Evolutionary conservation across 2,329 filamentous ascomycete genomes (phyloP).

Genomic region (Trichoderma atroviride): DNA sequence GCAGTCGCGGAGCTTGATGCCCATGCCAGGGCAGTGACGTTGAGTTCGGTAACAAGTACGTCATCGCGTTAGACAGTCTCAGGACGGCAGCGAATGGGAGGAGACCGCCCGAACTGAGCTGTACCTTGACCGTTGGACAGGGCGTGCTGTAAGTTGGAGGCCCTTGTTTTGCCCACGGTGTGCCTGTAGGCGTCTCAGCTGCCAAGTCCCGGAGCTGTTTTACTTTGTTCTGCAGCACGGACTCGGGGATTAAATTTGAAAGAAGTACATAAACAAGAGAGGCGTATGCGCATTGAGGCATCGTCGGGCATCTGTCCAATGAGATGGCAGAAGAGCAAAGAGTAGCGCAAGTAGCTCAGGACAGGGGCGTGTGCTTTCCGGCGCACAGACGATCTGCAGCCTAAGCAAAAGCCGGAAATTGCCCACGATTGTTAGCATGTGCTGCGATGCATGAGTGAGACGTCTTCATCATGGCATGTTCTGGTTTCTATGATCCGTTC

Average conservation of each 20-base stretch:
- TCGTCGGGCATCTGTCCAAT: neutral
- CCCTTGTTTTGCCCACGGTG: neutral
- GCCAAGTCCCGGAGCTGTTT: neutral
- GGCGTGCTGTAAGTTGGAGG: neutral
- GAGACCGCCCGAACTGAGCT: neutral
- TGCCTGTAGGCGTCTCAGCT: neutral
- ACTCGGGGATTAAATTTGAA: too few species aligned
- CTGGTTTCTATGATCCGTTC: neutral
- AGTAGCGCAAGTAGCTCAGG: neutral
- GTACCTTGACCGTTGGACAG: neutral
- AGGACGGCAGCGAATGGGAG: neutral
- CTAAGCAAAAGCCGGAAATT: constrained; percentile 3
- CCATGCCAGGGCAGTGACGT: constrained; percentile 38
- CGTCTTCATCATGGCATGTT: neutral
- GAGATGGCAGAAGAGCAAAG: neutral
- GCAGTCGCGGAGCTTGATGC: constrained; percentile 27
- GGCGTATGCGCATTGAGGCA: constrained; percentile 14
- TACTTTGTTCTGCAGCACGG: neutral
- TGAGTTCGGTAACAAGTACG: constrained; percentile 40
- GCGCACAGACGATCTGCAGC: constrained; percentile 1
- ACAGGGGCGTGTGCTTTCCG: neutral
- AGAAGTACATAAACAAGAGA: neutral
- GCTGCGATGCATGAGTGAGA: neutral
- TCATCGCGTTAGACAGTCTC: constrained; percentile 33
- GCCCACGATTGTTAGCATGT: neutral